A percentile compares a stretch with the other conserved stretches of the same genome.
These are phyloP conservation scores for Globisporangium rhizosaccharum DNA, from an alignment of 352 stramenopile genomes.

Conservation along the genomic window DNA sequence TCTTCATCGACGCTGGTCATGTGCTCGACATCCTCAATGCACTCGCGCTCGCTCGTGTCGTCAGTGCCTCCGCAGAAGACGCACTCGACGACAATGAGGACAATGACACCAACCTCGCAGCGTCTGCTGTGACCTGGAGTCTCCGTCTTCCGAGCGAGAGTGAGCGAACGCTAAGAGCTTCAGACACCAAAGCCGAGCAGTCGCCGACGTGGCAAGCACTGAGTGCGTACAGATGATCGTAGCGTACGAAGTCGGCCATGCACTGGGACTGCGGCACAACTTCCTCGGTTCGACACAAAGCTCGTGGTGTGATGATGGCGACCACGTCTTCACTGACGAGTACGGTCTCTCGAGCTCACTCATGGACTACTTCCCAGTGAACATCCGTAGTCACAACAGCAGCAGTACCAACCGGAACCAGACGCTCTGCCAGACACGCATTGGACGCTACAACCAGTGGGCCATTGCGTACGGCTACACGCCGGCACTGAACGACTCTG, in stretches of 20 bases:
- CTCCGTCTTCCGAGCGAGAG: too few species aligned
- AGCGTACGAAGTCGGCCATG: neutral
- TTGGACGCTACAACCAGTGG: neutral
- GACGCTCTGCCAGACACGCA: neutral
- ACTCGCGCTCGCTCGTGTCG: neutral
- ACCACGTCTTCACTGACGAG: neutral
- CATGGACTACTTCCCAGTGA: conserved; percentile 2
- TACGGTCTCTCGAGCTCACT: neutral
- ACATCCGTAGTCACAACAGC: neutral
- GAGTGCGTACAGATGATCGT: neutral
- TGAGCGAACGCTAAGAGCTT: too few species aligned
- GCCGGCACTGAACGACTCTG: neutral
- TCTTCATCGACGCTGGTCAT: neutral
- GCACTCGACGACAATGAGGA: neutral
- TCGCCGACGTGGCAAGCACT: neutral
- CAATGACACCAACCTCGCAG: neutral
- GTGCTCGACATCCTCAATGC: neutral
- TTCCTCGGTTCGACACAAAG: neutral
- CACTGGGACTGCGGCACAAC: neutral
- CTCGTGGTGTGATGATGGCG: neutral
- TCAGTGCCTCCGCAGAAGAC: neutral
- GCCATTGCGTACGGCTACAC: neutral
- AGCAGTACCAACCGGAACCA: neutral
- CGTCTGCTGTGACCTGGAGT: neutral
- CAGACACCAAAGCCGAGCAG: neutral